Base-by-base conservation (phyloP, 75 land plant genomes). In the Azolla pinnata region DNA sequence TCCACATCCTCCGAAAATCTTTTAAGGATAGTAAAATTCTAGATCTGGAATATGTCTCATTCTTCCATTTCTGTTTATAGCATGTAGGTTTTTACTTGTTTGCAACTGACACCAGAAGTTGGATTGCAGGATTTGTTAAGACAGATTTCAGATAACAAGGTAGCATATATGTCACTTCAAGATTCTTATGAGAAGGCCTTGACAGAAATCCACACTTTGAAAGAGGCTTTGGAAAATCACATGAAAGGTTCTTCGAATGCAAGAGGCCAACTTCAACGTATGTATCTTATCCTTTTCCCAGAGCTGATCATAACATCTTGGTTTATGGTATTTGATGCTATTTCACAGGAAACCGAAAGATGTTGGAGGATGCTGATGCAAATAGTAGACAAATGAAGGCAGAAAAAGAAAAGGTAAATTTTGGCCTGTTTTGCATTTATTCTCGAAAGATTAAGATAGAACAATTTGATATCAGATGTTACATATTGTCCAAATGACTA, bases 201-300 rank as follows among this genome's bases (percentile, higher is more conserved):
- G 48, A 20, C 49, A 18, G 60, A 56, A 31, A 27, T 53, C 7
- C 23, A 42, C 7, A 57, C 16, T 5, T 21, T 66, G 51, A 46
- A 66, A 28, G 68, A 66, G 32, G n/a, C 18, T 2, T 45, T 56
- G 59, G 14, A 25, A 9, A 56, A 56, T 27, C 51, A 56, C 17
- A 44, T 17, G 55, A 49, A 29, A 45, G 44, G 17, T 25, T 21
- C 57, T 47, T 14, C 60, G 17, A 44, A 24, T 29, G 40, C 47
- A n/a, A 66, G 46, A 9, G 14, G 20, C 12, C 68, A 66, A 31
- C 60, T 66, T 42, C 68, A 66, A 42, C 56, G 68, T 66, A 66
- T 35, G 68, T 40, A 8, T 8, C 4, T 33, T 2, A 35, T 30
- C n/a, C 20, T 8, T 16, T 57, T 31, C n/a, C 33, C 30, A 14